phyloP scores from a whole-genome alignment of 192 early-diverging fungal genomes.

The Allomyces javanicus region DNA sequence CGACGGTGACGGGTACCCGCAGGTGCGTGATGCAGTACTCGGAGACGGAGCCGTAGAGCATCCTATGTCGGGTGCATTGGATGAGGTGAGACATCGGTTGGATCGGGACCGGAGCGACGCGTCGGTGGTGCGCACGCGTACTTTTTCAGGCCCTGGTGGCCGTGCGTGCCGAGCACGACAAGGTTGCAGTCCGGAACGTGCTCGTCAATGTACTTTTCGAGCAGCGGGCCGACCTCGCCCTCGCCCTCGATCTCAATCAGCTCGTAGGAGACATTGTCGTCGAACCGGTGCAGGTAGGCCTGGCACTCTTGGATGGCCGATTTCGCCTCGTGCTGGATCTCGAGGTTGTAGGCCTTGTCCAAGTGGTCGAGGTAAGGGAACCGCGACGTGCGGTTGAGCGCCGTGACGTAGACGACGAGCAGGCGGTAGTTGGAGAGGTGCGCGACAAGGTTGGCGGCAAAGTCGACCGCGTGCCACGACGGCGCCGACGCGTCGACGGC shows the following conservation, averaged over 20 bases:
- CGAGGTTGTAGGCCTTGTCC: constrained; percentile 14
- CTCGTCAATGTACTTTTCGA: constrained; percentile 13
- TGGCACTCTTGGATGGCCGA: constrained; percentile 9
- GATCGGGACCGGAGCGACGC: no score
- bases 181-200: constrained; percentile 8
- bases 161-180: constrained; percentile 10
- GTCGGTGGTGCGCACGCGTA: not conserved
- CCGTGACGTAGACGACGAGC: not conserved
- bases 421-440: not conserved
- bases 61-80: no score
- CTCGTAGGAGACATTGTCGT: constrained; percentile 7
- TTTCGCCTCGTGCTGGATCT: constrained; percentile 9
- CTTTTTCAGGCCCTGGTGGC: constrained; percentile 8
- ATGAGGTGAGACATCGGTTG: no score
- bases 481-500: not conserved
- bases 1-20: constrained; percentile 9
- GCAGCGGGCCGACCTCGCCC: constrained; percentile 13
- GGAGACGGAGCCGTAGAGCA: constrained; percentile 8
- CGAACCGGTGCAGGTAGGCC: constrained; percentile 5
- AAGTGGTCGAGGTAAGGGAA: constrained; percentile 7
- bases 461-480: not conserved
- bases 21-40: constrained; percentile 15
- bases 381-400: not conserved
- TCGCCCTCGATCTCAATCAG: constrained; percentile 13
- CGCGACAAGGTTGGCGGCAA: not conserved